Percentiles rank a stretch among this genome's conserved stretches.
Evolutionary conservation across 2,329 filamentous ascomycete genomes (phyloP).

Genomic region (Penicillium palitans): DNA sequence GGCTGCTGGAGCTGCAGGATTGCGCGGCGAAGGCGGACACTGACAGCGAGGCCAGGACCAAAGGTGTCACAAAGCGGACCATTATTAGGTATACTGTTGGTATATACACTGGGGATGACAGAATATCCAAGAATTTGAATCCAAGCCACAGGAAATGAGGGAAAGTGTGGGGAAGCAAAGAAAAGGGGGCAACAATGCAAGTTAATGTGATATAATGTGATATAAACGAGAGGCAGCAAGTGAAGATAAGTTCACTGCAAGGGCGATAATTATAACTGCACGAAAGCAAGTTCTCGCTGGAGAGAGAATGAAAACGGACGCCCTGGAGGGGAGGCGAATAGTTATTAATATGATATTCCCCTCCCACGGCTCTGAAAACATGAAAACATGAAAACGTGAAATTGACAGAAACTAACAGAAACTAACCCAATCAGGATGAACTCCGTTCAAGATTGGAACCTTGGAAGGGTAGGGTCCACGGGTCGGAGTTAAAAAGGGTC

Average conservation of each 20-base stretch:
- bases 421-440: conserved; percentile 2
- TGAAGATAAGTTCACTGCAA: conserved; percentile 10
- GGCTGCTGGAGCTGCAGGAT: conserved; percentile 47
- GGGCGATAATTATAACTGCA: background rate
- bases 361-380: background rate
- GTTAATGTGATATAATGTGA: background rate
- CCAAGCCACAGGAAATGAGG: conserved; percentile 9
- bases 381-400: background rate
- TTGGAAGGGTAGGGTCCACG: background rate
- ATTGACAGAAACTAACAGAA: background rate
- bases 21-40: conserved; percentile 34
- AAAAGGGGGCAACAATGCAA: background rate
- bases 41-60: conserved; percentile 38
- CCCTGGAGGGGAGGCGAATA: conserved; percentile 2
- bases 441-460: background rate
- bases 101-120: conserved; percentile 18
- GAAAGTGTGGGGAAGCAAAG: background rate
- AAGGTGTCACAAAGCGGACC: conserved; percentile 38
- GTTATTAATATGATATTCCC: conserved; percentile 6
- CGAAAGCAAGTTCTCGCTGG: background rate
- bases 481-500: background rate
- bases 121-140: conserved; percentile 23
- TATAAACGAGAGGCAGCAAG: conserved; percentile 11
- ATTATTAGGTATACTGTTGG: conserved; percentile 29
- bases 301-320: conserved; percentile 1